These are phyloP conservation scores for Infundibulicybe gibba DNA, from an alignment of 768 basidiomycete species.

Conservation along the genomic window DNA sequence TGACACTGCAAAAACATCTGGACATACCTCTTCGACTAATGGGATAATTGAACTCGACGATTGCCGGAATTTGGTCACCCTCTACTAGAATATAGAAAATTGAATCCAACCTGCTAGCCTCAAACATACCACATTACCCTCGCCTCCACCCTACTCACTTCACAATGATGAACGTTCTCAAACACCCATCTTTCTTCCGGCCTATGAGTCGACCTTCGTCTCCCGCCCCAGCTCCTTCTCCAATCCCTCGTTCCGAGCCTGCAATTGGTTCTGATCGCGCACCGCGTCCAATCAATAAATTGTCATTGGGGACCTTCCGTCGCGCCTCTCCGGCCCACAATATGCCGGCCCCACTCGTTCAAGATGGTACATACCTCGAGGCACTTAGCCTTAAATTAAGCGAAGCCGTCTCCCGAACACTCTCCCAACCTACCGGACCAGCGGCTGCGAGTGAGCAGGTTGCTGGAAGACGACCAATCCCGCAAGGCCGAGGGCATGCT, in stretches of 20 bases:
- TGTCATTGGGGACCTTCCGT: constrained; percentile 57
- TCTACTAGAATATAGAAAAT: constrained; percentile 22
- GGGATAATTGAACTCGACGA: constrained; percentile 41
- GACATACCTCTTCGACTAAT: constrained; percentile 35
- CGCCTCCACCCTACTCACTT: constrained; percentile 11
- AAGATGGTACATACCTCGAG: constrained; percentile 80
- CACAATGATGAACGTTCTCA: constrained; percentile 61
- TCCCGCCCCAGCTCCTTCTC: constrained; percentile 39
- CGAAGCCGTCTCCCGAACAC: constrained; percentile 76
- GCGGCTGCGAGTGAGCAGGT: constrained; percentile 48
- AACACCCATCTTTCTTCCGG: constrained; percentile 63
- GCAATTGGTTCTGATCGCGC: constrained; percentile 36
- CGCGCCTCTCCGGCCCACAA: constrained; percentile 46
- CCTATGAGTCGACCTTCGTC: constrained; percentile 62
- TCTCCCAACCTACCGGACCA: constrained; percentile 61
- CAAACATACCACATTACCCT: no score
- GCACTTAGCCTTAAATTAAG: constrained; percentile 73
- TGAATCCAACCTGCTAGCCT: constrained; percentile 10
- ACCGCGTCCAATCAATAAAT: constrained; percentile 50
- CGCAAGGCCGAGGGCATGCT: constrained; percentile 65
- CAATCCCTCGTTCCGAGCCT: constrained; percentile 34
- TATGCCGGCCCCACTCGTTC: constrained; percentile 46
- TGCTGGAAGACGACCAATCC: constrained; percentile 69
- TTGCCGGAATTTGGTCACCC: constrained; percentile 36
- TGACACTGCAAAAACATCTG: no score